Evolutionary conservation across 257 asterid species (phyloP), one percentile per base, ranked within the genome.

Genomic region (Linaria vulgaris): DNA sequence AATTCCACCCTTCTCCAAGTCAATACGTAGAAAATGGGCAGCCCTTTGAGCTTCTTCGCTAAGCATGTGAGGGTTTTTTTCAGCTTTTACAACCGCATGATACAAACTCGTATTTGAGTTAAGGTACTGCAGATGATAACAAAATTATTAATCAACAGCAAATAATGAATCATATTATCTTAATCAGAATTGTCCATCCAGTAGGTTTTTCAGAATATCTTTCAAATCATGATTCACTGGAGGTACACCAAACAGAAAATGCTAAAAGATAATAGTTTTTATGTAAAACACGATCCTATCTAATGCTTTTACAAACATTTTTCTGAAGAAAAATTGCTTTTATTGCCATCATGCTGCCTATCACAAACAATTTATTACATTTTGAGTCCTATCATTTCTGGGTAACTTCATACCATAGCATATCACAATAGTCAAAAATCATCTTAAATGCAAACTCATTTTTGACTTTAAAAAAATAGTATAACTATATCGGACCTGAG

Each of bases 1-100:
- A 80, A 89, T 87, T 72, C 99, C 99, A 71, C 97, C 97, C 85
- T 85, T 89, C 84, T 92, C 99, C 75, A 89, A 76, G 79, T 89
- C 97, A 71, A 63, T 74, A 12, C 94, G 94, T 61, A 84, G 73
- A 80, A 76, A 73, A 54, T 52, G 82, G 62, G 91, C 99, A 69
- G 91, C 89, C 76, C 94, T 83, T 39, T 17, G 81, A 64, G 82
- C 95, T 81, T 92, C 99, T 54, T 83, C 87, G 34, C 91, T 71
- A 68, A 92, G 95, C 77, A 83, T 71, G 72, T 75, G 88, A 61
- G 47, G 75, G 70, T 87, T 84, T 69, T 80, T 67, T 82, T 89
- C 97, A 49, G 99, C 96, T 74, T 77, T 87, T 62, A 78, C 14
- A 55, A 88, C 83, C 24, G 95, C 97, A 67, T 78, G 80, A 51